A percentile compares a stretch with the other conserved stretches of the same genome.
Evolutionary conservation across 441 rosid genomes (phyloP).

Genomic region (Breynia disticha): DNA sequence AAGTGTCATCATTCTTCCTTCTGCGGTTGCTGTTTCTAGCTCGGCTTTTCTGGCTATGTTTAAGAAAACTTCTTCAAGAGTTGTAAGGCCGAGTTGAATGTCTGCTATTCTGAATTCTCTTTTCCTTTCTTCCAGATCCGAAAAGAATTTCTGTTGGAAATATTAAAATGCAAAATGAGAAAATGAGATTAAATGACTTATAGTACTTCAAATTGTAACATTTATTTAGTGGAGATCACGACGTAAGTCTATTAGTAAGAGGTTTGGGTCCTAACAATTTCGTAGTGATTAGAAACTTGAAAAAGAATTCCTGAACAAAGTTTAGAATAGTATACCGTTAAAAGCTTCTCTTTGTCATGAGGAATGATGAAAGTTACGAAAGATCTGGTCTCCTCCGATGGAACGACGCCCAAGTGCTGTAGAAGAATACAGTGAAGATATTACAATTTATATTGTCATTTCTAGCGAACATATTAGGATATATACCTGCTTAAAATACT

Average conservation of each 20-base stretch:
- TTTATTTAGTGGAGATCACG: too few species aligned
- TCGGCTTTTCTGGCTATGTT: conserved; percentile 80
- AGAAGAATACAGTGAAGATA: conserved; percentile 10
- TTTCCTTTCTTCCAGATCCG: conserved; percentile 60
- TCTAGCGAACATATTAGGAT: background rate
- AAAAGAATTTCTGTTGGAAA: conserved; percentile 42
- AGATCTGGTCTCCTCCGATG: conserved; percentile 65
- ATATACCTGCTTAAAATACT: conserved; percentile 59
- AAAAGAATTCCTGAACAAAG: too few species aligned
- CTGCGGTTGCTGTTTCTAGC: conserved; percentile 69
- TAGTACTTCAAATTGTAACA: too few species aligned
- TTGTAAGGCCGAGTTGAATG: conserved; percentile 75
- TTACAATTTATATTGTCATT: too few species aligned
- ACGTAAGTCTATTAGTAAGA: too few species aligned
- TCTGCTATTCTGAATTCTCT: conserved; percentile 56
- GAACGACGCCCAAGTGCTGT: conserved; percentile 55
- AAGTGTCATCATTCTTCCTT: conserved; percentile 54
- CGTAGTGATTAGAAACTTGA: too few species aligned
- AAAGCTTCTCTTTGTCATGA: conserved; percentile 52
- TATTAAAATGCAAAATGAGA: conserved; percentile 7
- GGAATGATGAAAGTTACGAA: conserved; percentile 83
- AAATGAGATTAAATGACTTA: too few species aligned
- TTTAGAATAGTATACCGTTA: conserved; percentile 37
- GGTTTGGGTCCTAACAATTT: too few species aligned
- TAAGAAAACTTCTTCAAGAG: conserved; percentile 90